A percentile compares a stretch with the other conserved stretches of the same genome.
phyloP scores from a whole-genome alignment of 495 filamentous ascomycete species.

The Penicillium canescens region DNA sequence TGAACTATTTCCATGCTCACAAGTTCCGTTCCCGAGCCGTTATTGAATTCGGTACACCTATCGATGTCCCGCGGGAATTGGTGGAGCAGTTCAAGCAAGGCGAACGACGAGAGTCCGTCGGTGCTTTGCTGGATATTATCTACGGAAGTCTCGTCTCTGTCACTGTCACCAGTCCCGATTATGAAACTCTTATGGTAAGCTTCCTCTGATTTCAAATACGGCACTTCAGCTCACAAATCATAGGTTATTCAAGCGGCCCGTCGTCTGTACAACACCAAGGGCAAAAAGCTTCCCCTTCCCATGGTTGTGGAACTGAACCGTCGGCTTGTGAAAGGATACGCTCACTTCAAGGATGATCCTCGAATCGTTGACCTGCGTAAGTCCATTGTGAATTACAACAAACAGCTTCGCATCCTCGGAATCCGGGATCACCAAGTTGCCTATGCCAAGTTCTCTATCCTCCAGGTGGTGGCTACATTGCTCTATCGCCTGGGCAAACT shows the following conservation, averaged over 20 bases:
- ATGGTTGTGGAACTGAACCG: conserved; percentile 96
- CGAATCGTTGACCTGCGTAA: conserved; percentile 78
- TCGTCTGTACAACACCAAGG: conserved; percentile 88
- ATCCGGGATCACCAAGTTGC: conserved; percentile 95
- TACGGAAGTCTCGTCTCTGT: conserved; percentile 83
- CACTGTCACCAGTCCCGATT: conserved; percentile 91
- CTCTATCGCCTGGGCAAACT: conserved; percentile 81
- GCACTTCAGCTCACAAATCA: conserved; percentile 29
- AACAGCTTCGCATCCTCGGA: conserved; percentile 78
- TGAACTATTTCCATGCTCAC: conserved; percentile 99
- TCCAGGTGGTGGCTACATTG: conserved; percentile 72
- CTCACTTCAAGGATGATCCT: conserved; percentile 86
- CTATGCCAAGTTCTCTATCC: conserved; percentile 80
- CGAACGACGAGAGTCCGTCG: conserved; percentile 81
- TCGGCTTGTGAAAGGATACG: conserved; percentile 88
- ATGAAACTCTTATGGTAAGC: conserved; percentile 91
- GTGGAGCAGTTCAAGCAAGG: conserved; percentile 84
- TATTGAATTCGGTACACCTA: conserved; percentile 88
- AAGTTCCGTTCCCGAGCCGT: conserved; percentile 98
- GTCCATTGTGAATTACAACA: conserved; percentile 84
- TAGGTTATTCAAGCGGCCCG: conserved; percentile 89
- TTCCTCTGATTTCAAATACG: background rate
- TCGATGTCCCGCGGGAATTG: conserved; percentile 77
- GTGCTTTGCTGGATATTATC: conserved; percentile 77
- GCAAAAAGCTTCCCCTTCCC: conserved; percentile 91